Base-by-base conservation (phyloP, 202 grass and related monocot genomes). In the Carex arenaria region DNA sequence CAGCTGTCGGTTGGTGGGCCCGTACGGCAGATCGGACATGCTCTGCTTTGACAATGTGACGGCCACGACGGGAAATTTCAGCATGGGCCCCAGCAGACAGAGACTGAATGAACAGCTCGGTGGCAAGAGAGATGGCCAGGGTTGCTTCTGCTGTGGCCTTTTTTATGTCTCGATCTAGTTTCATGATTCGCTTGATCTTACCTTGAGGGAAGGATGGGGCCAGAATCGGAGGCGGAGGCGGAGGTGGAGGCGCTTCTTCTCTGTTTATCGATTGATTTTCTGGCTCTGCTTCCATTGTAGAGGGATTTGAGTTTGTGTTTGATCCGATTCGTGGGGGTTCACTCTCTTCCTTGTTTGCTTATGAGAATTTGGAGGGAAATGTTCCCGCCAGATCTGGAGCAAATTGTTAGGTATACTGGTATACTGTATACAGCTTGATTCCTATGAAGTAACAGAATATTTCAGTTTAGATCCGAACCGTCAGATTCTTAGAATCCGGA, bases 101-200 rank as follows among this genome's bases (percentile, higher is more conserved):
- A 30, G 83, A 89, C 64, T 74, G 84, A 38, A 98, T 71, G 87
- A 98, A 95, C 83, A 90, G 87, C 54, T 98, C 92, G 61, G 95
- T 85, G 56, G 92, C 87, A 55, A 90, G 82, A 70, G 95, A 78
- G 71, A 98, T 80, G 86, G 94, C 90, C 43, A 91, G 71, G 61
- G 87, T 66, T 53, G 92, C 95, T 84, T 98, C 95, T 79, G 22
- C 78, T 18, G 85, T 98, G 77, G 92, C 87, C 90, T 93, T 98
- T 70, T 71, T 91, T 71, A 98, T 93, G 36, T 95, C 95, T 15
- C 71, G 86, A 80, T 98, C 95, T 18, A 98, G 86, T 63, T 92
- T 89, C 60, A 98, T 85, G 82, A 98, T 93, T 83, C 88, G 84
- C 92, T 92, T 98, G 56, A 98, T 90, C 82, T 90, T 93, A 17